A percentile compares a stretch with the other conserved stretches of the same genome.
These are phyloP conservation scores for Rutidosis leptorrhynchoides DNA, from an alignment of 129 eudicot genomes.

Conservation along the genomic window DNA sequence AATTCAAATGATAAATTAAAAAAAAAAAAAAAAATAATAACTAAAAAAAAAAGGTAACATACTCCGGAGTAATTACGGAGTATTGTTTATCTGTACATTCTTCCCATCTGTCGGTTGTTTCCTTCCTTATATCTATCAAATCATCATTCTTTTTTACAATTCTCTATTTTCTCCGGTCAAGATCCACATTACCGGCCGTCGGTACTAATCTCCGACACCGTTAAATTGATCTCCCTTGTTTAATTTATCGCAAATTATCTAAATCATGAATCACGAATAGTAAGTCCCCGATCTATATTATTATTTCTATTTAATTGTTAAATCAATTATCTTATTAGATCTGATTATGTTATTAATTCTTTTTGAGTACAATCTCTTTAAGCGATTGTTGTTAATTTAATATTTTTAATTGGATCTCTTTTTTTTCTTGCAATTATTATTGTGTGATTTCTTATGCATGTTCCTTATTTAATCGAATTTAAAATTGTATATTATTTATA, in stretches of 20 bases:
- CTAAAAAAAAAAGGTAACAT: no score
- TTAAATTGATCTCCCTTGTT: background rate
- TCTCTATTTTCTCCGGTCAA: background rate
- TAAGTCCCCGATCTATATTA: conserved; percentile 13
- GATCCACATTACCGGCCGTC: background rate
- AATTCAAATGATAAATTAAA: no score
- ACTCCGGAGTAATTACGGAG: no score
- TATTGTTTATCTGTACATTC: no score
- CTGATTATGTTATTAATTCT: background rate
- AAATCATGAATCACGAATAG: conserved; percentile 27
- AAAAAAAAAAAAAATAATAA: no score
- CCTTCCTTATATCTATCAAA: background rate
- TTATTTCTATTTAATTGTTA: no score
- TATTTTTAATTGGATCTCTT: conserved; percentile 17
- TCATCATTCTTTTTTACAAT: background rate
- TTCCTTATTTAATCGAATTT: background rate
- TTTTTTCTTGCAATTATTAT: background rate
- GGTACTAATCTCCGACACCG: background rate
- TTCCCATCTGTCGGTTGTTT: conserved; percentile 17
- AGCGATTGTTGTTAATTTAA: conserved; percentile 5
- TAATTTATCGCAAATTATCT: no score
- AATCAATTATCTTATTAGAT: conserved; percentile 1
- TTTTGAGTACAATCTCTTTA: background rate
- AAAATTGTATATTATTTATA: no score
- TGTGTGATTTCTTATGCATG: background rate